These are phyloP conservation scores for Rickenella mellea DNA, from an alignment of 768 basidiomycete genomes.

Conservation along the genomic window DNA sequence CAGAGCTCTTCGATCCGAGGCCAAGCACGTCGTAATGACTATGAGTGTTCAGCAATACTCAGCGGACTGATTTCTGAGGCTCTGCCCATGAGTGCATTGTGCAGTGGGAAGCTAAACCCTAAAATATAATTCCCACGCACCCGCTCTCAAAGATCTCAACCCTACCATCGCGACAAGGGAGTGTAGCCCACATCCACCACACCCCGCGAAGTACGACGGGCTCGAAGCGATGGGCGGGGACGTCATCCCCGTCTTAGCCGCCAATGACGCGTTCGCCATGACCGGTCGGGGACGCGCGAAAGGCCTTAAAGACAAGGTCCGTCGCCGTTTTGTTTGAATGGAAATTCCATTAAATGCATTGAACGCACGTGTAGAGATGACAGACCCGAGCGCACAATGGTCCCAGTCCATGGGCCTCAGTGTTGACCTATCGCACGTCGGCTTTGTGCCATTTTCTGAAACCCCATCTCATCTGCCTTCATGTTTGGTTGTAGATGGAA, in stretches of 20 bases:
- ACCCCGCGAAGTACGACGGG: slow-evolving; percentile 51
- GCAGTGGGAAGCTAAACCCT: too few species aligned
- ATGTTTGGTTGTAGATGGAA: slow-evolving; percentile 31
- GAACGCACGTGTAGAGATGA: slow-evolving; percentile 29
- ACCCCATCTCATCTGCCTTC: too few species aligned
- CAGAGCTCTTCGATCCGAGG: slow-evolving; percentile 66
- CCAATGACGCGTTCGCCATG: slow-evolving; percentile 74
- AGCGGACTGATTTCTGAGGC: too few species aligned
- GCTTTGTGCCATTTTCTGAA: slow-evolving; percentile 23
- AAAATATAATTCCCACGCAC: too few species aligned
- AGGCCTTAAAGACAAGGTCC: slow-evolving; percentile 51
- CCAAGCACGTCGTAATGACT: slow-evolving; percentile 24
- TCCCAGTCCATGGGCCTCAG: slow-evolving; percentile 42
- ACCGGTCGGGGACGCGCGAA: slow-evolving; percentile 25
- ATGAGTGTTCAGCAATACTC: not conserved
- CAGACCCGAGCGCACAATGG: slow-evolving; percentile 48
- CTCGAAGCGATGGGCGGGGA: slow-evolving; percentile 73
- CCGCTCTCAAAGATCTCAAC: too few species aligned
- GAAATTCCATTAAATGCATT: slow-evolving; percentile 25
- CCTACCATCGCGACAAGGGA: too few species aligned
- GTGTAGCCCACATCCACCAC: too few species aligned
- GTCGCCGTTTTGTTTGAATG: slow-evolving; percentile 26
- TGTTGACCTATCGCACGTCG: slow-evolving; percentile 41
- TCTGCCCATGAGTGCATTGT: too few species aligned
- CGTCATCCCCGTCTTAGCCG: slow-evolving; percentile 59